A percentile compares a stretch with the other conserved stretches of the same genome.
phyloP scores from a whole-genome alignment of 805 yeast species.

The Hanseniaspora meyeri region DNA sequence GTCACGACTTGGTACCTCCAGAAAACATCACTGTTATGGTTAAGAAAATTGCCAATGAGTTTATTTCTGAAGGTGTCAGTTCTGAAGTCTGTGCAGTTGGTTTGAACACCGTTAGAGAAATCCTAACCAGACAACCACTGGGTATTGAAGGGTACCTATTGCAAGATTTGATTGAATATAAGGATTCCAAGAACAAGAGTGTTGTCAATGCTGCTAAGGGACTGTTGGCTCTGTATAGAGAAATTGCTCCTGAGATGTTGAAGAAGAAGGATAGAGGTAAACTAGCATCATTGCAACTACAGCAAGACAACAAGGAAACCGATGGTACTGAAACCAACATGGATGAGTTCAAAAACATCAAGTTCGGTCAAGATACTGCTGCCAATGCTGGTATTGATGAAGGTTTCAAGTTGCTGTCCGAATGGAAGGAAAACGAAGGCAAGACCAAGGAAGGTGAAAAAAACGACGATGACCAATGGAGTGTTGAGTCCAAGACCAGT shows the following conservation, averaged over 20 bases:
- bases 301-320: slow-evolving; percentile 44
- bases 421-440: slow-evolving; percentile 55
- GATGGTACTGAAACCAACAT: slow-evolving; percentile 23
- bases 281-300: slow-evolving; percentile 70
- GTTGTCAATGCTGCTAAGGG: slow-evolving; percentile 92
- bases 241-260: slow-evolving; percentile 93
- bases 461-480: slow-evolving; percentile 42
- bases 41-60: slow-evolving; percentile 90
- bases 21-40: slow-evolving; percentile 71
- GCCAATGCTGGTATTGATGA: slow-evolving; percentile 61
- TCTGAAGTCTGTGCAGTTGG: slow-evolving; percentile 98
- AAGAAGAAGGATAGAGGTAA: slow-evolving; percentile 86
- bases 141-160: slow-evolving; percentile 80
- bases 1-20: slow-evolving; percentile 95
- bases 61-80: slow-evolving; percentile 96
- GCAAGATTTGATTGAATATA: slow-evolving; percentile 82
- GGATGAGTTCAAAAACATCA: slow-evolving; percentile 28
- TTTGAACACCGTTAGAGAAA: slow-evolving; percentile 86
- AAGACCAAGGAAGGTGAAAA: slow-evolving; percentile 34
- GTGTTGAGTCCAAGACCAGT: slow-evolving; percentile 29
- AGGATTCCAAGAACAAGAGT: slow-evolving; percentile 85
- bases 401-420: slow-evolving; percentile 78
- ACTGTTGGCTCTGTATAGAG: slow-evolving; percentile 74
- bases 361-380: slow-evolving; percentile 59
- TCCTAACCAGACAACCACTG: slow-evolving; percentile 81